phyloP scores from a whole-genome alignment of 2,329 filamentous ascomycete genomes.

The Venturia carpophila region DNA sequence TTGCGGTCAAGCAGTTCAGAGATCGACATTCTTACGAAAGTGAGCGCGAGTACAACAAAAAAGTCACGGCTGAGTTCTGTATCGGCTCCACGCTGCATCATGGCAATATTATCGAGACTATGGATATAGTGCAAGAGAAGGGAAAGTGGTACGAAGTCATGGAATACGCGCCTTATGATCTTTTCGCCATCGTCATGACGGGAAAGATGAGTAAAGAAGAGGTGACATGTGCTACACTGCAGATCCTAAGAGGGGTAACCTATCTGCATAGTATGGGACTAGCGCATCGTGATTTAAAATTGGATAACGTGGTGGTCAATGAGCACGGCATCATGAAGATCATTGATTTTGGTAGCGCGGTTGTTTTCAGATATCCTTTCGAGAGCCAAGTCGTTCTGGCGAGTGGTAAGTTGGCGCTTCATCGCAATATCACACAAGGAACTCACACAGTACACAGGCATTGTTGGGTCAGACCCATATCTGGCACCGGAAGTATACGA shows the following conservation, averaged over 20 bases:
- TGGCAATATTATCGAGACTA: conserved; percentile 95
- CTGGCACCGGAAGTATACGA: conserved; percentile 96
- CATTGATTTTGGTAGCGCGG: conserved; percentile 96
- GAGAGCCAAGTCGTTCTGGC: conserved; percentile 79
- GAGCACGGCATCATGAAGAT: conserved; percentile 98
- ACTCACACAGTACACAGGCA: conserved; percentile 42
- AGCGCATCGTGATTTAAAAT: conserved; percentile 87
- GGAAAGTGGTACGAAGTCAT: conserved; percentile 96
- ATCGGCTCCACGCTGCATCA: conserved; percentile 95
- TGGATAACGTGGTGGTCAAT: conserved; percentile 97
- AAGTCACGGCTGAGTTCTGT: conserved; percentile 96
- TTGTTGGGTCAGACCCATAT: conserved; percentile 87
- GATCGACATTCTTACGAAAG: conserved; percentile 87
- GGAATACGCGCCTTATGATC: conserved; percentile 93
- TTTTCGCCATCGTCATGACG: conserved; percentile 98
- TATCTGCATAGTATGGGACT: conserved; percentile 94
- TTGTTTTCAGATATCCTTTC: conserved; percentile 95
- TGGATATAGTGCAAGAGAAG: conserved; percentile 94
- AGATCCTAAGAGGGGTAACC: conserved; percentile 88
- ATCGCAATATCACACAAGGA: neutral
- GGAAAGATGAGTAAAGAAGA: conserved; percentile 93
- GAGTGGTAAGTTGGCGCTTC: conserved; percentile 54
- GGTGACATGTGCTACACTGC: conserved; percentile 81
- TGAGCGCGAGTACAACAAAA: conserved; percentile 94
- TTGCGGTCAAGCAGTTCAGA: conserved; percentile 95